Base-by-base conservation (phyloP, 768 basidiomycete genomes). In the Tylopilus sp. region DNA sequence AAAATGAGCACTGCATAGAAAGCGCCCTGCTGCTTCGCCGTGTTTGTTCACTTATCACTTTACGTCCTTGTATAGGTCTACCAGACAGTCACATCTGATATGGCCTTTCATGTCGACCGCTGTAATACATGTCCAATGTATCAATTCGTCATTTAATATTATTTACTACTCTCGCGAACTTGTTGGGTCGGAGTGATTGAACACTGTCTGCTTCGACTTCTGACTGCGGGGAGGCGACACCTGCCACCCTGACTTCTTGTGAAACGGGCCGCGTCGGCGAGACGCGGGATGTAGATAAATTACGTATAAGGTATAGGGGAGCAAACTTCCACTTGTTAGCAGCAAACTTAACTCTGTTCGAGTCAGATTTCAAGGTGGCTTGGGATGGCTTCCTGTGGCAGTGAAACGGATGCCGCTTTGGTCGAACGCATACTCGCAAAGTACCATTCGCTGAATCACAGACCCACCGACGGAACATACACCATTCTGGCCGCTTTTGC, bases 401-500 rank as follows among this genome's bases (percentile, higher is more conserved):
- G 46, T 22, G 53, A 59, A 24, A 42, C 50, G 24, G 62, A 71
- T 36, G 25, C n/a, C n/a, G 29, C 44, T 3, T 59, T 80, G 48
- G 73, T 78, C 40, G 33, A 65, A 17, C 55, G 65, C 1, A 76
- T 81, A 33, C 70, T 78, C 17, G 62, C 67, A 16, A 63, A 71
- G 10, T 88, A 85, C 56, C 52, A 66, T 5, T 66, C 71, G 4
- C 70, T 84, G 36, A 69, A 69, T 1, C 81, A 81, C 63, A 72
- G 61, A 40, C 86, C 84, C 5, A 82, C 76, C 17, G 56, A 74
- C 8, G 72, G 74, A 2, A 79, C 87, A 55, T 87, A 78, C 70
- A 89, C 86, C 22, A 70, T 90, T 48, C 67, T 86, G 0, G 85
- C 89, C 6, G 65, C 73, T 1, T 69, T 81, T 45, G 77, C 81